Base-by-base conservation (phyloP, 345 rosid genomes). In the Balakata baccata region DNA sequence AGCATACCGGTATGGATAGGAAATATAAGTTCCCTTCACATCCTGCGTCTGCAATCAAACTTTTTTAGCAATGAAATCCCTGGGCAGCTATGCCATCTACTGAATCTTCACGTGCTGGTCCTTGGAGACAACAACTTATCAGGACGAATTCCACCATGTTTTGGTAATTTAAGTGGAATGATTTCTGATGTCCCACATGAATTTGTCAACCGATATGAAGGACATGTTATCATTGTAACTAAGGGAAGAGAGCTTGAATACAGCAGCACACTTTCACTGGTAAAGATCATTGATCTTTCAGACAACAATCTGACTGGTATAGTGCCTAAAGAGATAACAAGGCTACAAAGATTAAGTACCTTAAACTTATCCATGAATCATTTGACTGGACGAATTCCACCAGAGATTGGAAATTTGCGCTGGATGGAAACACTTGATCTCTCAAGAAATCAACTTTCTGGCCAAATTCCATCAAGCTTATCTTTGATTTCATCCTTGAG, bases 1-100 rank as follows among this genome's bases (percentile, higher is more conserved):
- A 74, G 25, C 25, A 46, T 85, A 63, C 88, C 92, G 9, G 20
- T 62, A 17, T 86, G 89, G 92, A 23, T 57, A 13, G 66, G 57
- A 66, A 63, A 77, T 7, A 56, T 23, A 29, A 58, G 71, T 53
- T 54, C 66, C 51, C 52, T 47, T 45, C 51, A 56, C 13, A 22
- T 65, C 18, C 18, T 65, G 49, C 11, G 57, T 46, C 52, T 77
- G 6, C 17, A 29, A 66, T 65, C 66, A 38, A 78, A 68, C 52
- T 7, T 39, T 16, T 41, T 68, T 29, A 7, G 22, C 20, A 67
- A 62, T 18, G 65, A 45, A 7, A 64, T 78, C 63, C 73, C 74
- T 13, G 9, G 25, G 34, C 2, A 57, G 2, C 50, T 69, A 22
- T 63, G 70, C 7, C 59, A 37, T 13, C 71, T 64, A 25, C 38